phyloP scores from a whole-genome alignment of 305 asterid genomes.

The Ilex paraguariensis region DNA sequence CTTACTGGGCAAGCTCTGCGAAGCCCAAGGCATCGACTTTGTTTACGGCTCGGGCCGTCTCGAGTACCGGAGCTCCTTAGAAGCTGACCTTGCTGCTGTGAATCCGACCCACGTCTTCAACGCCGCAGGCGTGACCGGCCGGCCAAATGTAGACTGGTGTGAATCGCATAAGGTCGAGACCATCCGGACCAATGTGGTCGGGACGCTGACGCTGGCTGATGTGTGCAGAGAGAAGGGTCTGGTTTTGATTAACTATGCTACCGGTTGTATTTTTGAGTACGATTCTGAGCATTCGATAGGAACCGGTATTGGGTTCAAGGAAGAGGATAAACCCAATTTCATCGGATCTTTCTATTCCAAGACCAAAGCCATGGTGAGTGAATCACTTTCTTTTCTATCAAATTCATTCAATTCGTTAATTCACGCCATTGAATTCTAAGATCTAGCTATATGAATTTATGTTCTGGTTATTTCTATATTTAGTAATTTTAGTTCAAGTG shows the following conservation, averaged over 20 bases:
- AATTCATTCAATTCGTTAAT: not conserved
- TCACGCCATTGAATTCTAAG: too few relatives aligned
- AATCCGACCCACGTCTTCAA: conserved; percentile 82
- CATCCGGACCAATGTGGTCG: conserved; percentile 69
- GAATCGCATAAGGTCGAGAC: conserved; percentile 85
- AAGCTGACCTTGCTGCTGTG: conserved; percentile 41
- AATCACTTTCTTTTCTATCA: not conserved
- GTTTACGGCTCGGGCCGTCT: conserved; percentile 78
- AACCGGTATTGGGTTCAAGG: conserved; percentile 79
- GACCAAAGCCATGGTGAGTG: conserved; percentile 84
- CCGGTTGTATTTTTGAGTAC: conserved; percentile 84
- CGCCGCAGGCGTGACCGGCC: conserved; percentile 91
- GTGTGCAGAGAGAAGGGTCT: conserved; percentile 65
- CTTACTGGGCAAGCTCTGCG: conserved; percentile 75
- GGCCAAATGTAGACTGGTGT: conserved; percentile 96
- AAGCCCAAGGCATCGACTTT: conserved; percentile 54
- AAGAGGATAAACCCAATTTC: conserved; percentile 80
- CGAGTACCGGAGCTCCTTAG: conserved; percentile 50
- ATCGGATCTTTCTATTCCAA: conserved; percentile 80
- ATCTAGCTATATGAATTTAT: too few relatives aligned
- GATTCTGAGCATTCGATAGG: conserved; percentile 62
- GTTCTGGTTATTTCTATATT: too few relatives aligned
- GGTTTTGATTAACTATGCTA: conserved; percentile 68
- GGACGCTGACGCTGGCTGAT: conserved; percentile 83
- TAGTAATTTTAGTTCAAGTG: too few relatives aligned